phyloP scores from a whole-genome alignment of 2,329 filamentous ascomycete species.

The Fonsecaea pedrosoi region DNA sequence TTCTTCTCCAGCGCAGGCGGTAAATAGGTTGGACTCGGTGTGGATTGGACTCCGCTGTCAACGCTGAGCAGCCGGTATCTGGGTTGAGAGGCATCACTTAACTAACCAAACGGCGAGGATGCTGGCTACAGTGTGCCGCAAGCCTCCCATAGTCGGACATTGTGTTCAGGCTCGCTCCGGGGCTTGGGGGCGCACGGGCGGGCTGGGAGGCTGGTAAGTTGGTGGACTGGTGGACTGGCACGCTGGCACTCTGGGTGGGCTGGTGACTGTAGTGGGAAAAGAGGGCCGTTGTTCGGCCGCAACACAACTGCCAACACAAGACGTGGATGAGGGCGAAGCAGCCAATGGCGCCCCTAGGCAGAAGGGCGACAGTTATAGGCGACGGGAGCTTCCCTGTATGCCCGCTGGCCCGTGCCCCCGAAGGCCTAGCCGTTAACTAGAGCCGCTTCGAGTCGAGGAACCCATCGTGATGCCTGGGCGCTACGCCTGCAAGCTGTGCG shows the following conservation, averaged over 20 bases:
- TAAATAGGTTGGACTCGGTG: neutral
- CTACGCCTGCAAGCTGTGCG: neutral
- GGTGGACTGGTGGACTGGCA: conserved; percentile 8
- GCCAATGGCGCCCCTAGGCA: conserved; percentile 12
- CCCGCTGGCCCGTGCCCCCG: conserved; percentile 18
- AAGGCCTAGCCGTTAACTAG: conserved; percentile 14
- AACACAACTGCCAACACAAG: conserved; percentile 18
- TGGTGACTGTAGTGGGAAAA: conserved; percentile 7
- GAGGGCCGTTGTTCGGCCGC: conserved; percentile 10
- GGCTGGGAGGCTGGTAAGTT: conserved; percentile 4
- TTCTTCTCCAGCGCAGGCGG: neutral
- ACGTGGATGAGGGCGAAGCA: conserved; percentile 13
- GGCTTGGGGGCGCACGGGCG: conserved; percentile 4
- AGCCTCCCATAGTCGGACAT: conserved; percentile 2
- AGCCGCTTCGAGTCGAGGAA: conserved; percentile 1
- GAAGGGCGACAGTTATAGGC: neutral
- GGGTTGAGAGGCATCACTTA: conserved; percentile 5
- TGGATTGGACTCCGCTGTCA: conserved; percentile 1
- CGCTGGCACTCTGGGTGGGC: neutral
- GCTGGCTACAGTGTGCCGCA: conserved; percentile 3
- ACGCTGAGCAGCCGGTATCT: neutral
- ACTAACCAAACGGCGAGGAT: conserved; percentile 3
- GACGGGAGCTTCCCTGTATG: conserved; percentile 20
- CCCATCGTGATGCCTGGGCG: conserved; percentile 7
- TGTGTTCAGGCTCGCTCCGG: conserved; percentile 14